Base-by-base conservation (phyloP, 345 rosid genomes). In the Trapa bicornis region DNA sequence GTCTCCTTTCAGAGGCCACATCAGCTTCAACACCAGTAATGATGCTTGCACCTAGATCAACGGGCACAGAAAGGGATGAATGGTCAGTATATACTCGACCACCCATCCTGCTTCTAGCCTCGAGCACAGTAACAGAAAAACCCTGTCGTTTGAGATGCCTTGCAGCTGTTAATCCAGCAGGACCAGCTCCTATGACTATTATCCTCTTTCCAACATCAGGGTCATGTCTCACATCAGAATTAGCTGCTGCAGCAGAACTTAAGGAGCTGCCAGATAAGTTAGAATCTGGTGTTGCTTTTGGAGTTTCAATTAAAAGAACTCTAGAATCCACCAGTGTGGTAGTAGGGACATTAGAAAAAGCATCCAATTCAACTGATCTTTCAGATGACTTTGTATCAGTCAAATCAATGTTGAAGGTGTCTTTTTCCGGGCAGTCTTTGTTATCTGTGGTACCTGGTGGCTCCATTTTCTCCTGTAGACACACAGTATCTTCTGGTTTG, bases 1-100 rank as follows among this genome's bases (percentile, higher is more conserved):
- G 94, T 77, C 93, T 95, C 82, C 99, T 89, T 78, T 89, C 97
- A 81, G 98, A 86, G 64, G 91, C 88, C 75, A 95, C 91, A 75
- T 95, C 99, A 72, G 98, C 99, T 82, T 95, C 99, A 76, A 85
- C 88, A 48, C 99, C 99, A 42, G 99, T 95, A 76, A 95, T 91
- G 75, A 95, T 95, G 85, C 99, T 95, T 69, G 99, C 99, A 67
- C 99, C 99, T 68, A 95, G 99, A 84, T 95, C 99, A 74, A 95
- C 98, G 48, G 99, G 98, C 74, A 95, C 99, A 45, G 99, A 95
- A 73, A 95, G 92, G 74, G 99, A 95, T n/a, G 94, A 82, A 54
- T 54, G 83, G 74, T 95, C 99, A 13, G 99, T 95, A 82, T 77
- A 85, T 70, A 95, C 99, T 69, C 99, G 97, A 65, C 99, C 99